phyloP scores from a whole-genome alignment of 1,284 basidiomycete species.

The Pholiota adiposa region DNA sequence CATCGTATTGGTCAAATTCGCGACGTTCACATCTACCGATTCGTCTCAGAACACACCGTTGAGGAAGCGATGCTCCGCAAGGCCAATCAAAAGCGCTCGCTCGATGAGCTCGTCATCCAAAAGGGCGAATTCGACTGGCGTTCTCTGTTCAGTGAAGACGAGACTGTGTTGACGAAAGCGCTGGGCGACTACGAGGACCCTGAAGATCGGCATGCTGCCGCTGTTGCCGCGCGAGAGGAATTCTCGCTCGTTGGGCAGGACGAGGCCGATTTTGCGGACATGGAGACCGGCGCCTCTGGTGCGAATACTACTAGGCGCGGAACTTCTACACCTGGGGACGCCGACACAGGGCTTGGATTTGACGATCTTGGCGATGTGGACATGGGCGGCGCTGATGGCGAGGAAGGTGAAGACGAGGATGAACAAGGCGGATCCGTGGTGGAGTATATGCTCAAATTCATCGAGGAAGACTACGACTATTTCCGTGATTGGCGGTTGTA shows the following conservation, averaged over 20 bases:
- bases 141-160: conserved; percentile 72
- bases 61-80: conserved; percentile 97
- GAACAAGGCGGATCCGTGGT: conserved; percentile 73
- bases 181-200: conserved; percentile 90
- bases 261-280: conserved; percentile 72
- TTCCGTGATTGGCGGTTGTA: conserved; percentile 76
- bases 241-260: conserved; percentile 74
- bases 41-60: conserved; percentile 91
- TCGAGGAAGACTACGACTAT: conserved; percentile 76
- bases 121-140: conserved; percentile 96
- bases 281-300: conserved; percentile 47
- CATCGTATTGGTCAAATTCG: conserved; percentile 97
- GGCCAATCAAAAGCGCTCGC: conserved; percentile 92
- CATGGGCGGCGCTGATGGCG: conserved; percentile 22
- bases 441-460: conserved; percentile 87
- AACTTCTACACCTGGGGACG: conserved; percentile 26
- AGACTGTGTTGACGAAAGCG: conserved; percentile 46
- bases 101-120: conserved; percentile 94
- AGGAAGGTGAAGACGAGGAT: conserved; percentile 29
- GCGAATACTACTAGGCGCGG: conserved; percentile 18
- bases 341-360: conserved; percentile 37
- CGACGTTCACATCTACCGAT: conserved; percentile 96
- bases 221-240: conserved; percentile 79
- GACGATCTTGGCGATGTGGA: conserved; percentile 28
- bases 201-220: conserved; percentile 84